Evolutionary conservation across 2,329 filamentous ascomycete genomes (phyloP), one percentile per base, ranked within the genome.

Genomic region (Hymenotorrendiella dingleyae): DNA sequence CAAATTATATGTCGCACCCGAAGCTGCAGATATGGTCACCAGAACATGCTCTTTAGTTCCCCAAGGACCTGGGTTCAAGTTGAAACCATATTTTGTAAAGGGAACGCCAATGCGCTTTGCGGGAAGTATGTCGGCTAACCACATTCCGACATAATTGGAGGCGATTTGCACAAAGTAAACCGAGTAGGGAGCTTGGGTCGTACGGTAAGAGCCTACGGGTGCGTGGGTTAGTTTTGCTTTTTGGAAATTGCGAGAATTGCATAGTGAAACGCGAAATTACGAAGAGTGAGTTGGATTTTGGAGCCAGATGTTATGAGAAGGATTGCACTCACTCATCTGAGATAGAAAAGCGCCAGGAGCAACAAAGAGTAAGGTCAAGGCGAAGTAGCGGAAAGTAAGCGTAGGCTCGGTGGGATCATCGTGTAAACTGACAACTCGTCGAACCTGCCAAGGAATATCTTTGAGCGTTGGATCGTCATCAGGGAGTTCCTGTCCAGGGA

Each of bases 141-240:
- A 57, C 26, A 67, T 67, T 4, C 66, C 72, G 14, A 69, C 64
- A 0, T 72, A 73, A 12, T 62, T 72, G 0, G 72, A 61, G 3
- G 72, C 57, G 29, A 73, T 67, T 54, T 73, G 70, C 16, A 80
- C 76, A 48, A 81, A 80, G 56, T 80, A 79, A 34, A 80, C 69
- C 0, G 75, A 77, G 54, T 79, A 81, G 33, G 56, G 55, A 14
- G 54, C 55, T 11, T 68, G 69, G 0, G 76, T 80, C 2, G 76
- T 80, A 33, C 76, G 68, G 53, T 69, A 80, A 10, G 27, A 33
- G 21, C 28, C 30, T 34, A 12, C 16, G 22, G n/a, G 28, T 20
- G 1, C 12, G n/a, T 6, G 9, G 10, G 2, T 34, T 21, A 34
- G 17, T 6, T 20, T 12, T n/a, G 16, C 8, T 33, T 32, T 19